Evolutionary conservation across 805 yeast genomes (phyloP).

Genomic region (Lipomyces yamadae): DNA sequence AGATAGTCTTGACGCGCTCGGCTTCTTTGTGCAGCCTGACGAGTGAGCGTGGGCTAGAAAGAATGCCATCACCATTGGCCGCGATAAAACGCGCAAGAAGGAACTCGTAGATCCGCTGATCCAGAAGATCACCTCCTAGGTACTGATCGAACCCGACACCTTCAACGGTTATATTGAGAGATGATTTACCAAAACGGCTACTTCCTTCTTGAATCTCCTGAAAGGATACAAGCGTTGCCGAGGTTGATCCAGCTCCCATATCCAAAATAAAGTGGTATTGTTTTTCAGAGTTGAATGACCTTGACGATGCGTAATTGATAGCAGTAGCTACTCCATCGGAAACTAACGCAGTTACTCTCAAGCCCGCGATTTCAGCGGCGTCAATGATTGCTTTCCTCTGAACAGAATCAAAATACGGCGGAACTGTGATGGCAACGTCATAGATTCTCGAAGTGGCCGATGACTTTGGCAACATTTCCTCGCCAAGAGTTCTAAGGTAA

Average conservation of each 20-base stretch:
- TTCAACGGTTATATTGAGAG: conserved; percentile 60
- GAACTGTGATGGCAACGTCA: conserved; percentile 77
- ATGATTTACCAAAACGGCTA: conserved; percentile 30
- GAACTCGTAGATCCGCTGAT: conserved; percentile 64
- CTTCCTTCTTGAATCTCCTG: conserved; percentile 48
- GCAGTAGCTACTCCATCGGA: conserved; percentile 95
- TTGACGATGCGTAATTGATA: conserved; percentile 70
- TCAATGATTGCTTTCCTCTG: conserved; percentile 76
- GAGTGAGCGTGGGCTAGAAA: conserved; percentile 58
- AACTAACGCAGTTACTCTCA: conserved; percentile 67
- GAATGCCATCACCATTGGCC: conserved; percentile 51
- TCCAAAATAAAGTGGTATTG: conserved; percentile 79
- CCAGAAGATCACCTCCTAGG: conserved; percentile 78
- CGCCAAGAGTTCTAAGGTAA: conserved; percentile 69
- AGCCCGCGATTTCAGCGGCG: conserved; percentile 71
- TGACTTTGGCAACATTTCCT: conserved; percentile 59
- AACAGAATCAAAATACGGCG: conserved; percentile 66
- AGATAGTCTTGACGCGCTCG: conserved; percentile 82
- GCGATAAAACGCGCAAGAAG: conserved; percentile 63
- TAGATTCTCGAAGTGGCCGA: conserved; percentile 55
- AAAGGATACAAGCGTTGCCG: conserved; percentile 80
- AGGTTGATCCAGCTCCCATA: conserved; percentile 90
- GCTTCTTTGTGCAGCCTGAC: conserved; percentile 79
- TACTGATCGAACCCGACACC: conserved; percentile 71
- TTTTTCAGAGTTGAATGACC: conserved; percentile 53